phyloP scores from a whole-genome alignment of 2,329 filamentous ascomycete genomes.

The Fusarium haematococcum region DNA sequence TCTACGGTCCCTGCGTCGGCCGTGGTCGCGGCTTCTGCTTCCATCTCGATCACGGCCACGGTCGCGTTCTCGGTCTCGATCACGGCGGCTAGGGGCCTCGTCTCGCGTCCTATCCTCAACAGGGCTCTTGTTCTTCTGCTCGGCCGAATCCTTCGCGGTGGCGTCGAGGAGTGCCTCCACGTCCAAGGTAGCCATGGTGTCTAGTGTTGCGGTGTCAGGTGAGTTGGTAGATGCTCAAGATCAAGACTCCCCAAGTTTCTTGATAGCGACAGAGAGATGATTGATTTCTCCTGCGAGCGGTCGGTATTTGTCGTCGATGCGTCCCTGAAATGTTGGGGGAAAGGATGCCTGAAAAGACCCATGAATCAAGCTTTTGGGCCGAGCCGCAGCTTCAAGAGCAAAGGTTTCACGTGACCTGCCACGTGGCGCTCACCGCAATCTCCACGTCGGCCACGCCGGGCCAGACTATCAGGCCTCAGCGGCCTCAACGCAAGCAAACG shows the following conservation, averaged over 20 bases:
- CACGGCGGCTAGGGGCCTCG: slow-evolving; percentile 59
- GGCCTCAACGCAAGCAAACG: background rate
- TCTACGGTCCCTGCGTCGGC: slow-evolving; percentile 62
- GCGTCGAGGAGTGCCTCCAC: slow-evolving; percentile 93
- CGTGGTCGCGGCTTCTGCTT: slow-evolving; percentile 64
- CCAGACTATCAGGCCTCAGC: background rate
- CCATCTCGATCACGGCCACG: slow-evolving; percentile 66
- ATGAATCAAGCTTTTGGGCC: slow-evolving; percentile 39
- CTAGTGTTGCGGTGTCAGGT: slow-evolving; percentile 31
- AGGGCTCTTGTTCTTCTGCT: slow-evolving; percentile 59
- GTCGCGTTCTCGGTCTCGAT: slow-evolving; percentile 67
- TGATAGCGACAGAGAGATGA: background rate
- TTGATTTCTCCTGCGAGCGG: slow-evolving; percentile 13
- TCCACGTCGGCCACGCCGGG: slow-evolving; percentile 12
- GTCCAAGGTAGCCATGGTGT: slow-evolving; percentile 68
- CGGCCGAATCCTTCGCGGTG: slow-evolving; percentile 73
- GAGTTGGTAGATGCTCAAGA: slow-evolving; percentile 11
- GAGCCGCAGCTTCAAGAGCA: slow-evolving; percentile 10
- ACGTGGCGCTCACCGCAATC: slow-evolving; percentile 28
- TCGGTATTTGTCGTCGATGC: slow-evolving; percentile 23
- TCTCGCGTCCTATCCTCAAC: slow-evolving; percentile 65
- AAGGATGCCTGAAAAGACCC: slow-evolving; percentile 36
- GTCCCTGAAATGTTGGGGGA: slow-evolving; percentile 15
- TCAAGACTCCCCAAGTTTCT: slow-evolving; percentile 15
- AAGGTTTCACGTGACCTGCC: slow-evolving; percentile 34